phyloP scores from a whole-genome alignment of 345 rosid genomes.

The Salix viminalis region DNA sequence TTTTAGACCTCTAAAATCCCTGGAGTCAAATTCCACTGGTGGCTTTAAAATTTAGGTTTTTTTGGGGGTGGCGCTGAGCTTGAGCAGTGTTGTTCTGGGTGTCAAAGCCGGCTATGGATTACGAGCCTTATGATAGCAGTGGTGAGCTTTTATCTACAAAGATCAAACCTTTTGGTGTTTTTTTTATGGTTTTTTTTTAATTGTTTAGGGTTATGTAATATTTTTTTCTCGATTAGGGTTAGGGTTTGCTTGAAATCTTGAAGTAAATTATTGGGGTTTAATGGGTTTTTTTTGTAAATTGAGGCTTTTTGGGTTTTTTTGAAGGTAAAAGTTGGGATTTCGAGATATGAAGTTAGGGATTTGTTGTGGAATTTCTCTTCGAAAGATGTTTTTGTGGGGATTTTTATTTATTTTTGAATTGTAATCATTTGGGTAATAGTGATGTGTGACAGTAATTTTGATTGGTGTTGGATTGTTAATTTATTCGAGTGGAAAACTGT shows the following conservation, averaged over 20 bases:
- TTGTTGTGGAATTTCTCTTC: neutral
- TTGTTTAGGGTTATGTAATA: neutral
- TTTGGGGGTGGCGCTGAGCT: neutral
- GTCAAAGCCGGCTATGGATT: conserved; percentile 51
- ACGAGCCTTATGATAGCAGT: conserved; percentile 69
- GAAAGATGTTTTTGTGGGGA: neutral
- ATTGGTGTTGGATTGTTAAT: neutral
- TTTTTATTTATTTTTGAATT: neutral
- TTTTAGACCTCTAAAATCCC: neutral
- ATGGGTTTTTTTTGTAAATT: neutral
- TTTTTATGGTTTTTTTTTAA: neutral
- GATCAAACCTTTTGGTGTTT: conserved; percentile 11
- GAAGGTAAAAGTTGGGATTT: neutral
- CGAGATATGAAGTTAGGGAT: neutral
- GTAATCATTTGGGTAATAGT: neutral
- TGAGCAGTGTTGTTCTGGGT: neutral
- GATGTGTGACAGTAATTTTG: neutral
- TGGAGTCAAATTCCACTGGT: neutral
- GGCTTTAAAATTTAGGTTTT: conserved; percentile 7
- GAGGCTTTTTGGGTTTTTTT: neutral
- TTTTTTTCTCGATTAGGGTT: conserved; percentile 5
- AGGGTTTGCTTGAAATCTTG: neutral
- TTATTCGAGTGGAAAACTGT: neutral
- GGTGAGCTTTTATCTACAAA: conserved; percentile 43
- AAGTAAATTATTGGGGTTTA: neutral